These are phyloP conservation scores for Aspergillus egyptiacus DNA, from an alignment of 495 filamentous ascomycete genomes.

Conservation along the genomic window DNA sequence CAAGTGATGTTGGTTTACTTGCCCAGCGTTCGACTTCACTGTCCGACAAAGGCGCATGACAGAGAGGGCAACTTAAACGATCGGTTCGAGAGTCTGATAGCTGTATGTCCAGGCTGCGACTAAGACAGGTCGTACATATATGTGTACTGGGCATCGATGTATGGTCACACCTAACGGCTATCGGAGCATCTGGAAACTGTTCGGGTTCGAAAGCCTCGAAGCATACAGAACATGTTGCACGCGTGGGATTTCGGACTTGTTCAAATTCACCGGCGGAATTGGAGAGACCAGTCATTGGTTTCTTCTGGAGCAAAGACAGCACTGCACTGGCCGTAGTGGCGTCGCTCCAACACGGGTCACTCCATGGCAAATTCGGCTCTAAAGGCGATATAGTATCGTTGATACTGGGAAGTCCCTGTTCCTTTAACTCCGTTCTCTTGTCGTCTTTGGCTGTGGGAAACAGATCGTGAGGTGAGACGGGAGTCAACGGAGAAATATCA, in stretches of 20 bases:
- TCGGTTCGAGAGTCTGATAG: conserved; percentile 2
- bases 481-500: not conserved
- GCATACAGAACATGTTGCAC: conserved; percentile 10
- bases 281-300: conserved; percentile 2
- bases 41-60: conserved; percentile 9
- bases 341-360: conserved; percentile 11
- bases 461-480: not conserved
- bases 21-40: conserved; percentile 18
- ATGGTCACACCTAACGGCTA: conserved; percentile 14
- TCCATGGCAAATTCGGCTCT: not conserved
- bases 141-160: conserved; percentile 1
- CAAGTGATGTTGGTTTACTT: conserved; percentile 10
- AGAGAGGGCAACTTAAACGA: conserved; percentile 13
- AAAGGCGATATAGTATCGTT: not conserved
- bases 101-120: conserved; percentile 12
- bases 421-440: not conserved
- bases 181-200: conserved; percentile 7
- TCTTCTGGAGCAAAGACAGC: conserved; percentile 16
- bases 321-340: conserved; percentile 14
- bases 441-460: not conserved
- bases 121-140: conserved; percentile 13
- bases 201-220: conserved; percentile 4
- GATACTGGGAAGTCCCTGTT: not conserved
- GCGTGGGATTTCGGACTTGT: not conserved
- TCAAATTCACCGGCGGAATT: not conserved